These are phyloP conservation scores for Macrocystidia cucumis DNA, from an alignment of 1,284 basidiomycete species.

Conservation along the genomic window DNA sequence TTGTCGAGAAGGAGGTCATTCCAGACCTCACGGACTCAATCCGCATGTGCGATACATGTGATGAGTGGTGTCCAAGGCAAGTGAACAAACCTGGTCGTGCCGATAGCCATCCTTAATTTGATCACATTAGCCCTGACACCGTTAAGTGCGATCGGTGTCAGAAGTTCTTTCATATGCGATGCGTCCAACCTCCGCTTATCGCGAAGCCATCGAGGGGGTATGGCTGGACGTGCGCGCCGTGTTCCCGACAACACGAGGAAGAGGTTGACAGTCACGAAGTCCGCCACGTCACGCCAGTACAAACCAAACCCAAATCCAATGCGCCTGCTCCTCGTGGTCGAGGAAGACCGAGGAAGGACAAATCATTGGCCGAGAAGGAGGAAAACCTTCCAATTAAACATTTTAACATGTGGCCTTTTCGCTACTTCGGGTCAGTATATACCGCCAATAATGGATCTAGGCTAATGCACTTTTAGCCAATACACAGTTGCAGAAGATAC, in stretches of 20 bases:
- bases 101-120: too few species aligned
- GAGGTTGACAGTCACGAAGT: conserved; percentile 73
- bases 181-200: conserved; percentile 89
- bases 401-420: conserved; percentile 93
- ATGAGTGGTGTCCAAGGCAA: conserved; percentile 83
- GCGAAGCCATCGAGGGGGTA: conserved; percentile 96
- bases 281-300: conserved; percentile 41
- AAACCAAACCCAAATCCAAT: conserved; percentile 56
- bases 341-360: conserved; percentile 69
- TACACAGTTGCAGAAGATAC: conserved; percentile 90
- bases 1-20: conserved; percentile 89
- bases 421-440: conserved; percentile 93
- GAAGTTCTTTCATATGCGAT: conserved; percentile 92
- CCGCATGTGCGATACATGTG: conserved; percentile 82
- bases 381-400: conserved; percentile 73
- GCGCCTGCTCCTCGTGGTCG: conserved; percentile 59
- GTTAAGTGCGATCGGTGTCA: conserved; percentile 95
- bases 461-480: too few species aligned
- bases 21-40: conserved; percentile 85
- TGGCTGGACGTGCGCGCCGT: conserved; percentile 95
- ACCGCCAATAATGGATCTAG: too few species aligned
- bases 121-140: conserved; percentile 63
- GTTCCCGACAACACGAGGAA: conserved; percentile 83
- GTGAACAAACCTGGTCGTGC: conserved; percentile 18
- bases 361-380: conserved; percentile 58